Base-by-base conservation (phyloP, 495 filamentous ascomycete species). In the Cryomyces minteri region DNA sequence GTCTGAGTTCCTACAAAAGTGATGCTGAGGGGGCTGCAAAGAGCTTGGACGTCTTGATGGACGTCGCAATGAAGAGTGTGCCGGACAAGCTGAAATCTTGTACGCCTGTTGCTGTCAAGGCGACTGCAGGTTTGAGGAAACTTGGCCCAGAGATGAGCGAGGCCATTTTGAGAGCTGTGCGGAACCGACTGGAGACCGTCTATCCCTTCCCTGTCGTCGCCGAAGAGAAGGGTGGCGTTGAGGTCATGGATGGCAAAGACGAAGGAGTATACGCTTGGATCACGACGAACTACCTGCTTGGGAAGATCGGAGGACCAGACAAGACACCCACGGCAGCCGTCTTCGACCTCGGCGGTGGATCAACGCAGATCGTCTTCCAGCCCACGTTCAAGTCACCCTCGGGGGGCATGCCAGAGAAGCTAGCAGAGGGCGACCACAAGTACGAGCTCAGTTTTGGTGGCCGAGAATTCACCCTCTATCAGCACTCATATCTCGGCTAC, bases 191-290 rank as follows among this genome's bases (percentile, higher is more conserved):
- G n/a, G 88, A 96, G 62, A 88, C 76, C 12, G 68, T 69, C 18
- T 98, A 90, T 60, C 90, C 90, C 18, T 96, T 98, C 71, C 83
- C 90, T 3, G 81, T 98, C 14, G 81, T 98, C 43, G 79, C 84
- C 4, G 69, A 75, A 48, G 82, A 82, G 56, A 79, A 84, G 53
- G 76, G 80, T 48, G 90, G 90, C 45, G 83, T 98, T 10, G 73
- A 83, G 50, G 88, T 96, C 50, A 96, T 98, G 88, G 86, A 92
- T 54, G 90, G 90, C 52, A 82, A 79, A 11, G 80, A 94, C 51
- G 90, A 98, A 63, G 80, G 92, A 60, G 90, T 98, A n/a, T 98
- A 93, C 54, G 92, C 90, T 44, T 98, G 90, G 90, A 93, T 98
- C 61, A 98, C 90, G 4, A 87, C 84, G 47, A 98, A 98, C 66